Percentiles rank a stretch among this genome's conserved stretches.
Evolutionary conservation across 148 eudicot genomes (phyloP).

Genomic region (Silene conica): DNA sequence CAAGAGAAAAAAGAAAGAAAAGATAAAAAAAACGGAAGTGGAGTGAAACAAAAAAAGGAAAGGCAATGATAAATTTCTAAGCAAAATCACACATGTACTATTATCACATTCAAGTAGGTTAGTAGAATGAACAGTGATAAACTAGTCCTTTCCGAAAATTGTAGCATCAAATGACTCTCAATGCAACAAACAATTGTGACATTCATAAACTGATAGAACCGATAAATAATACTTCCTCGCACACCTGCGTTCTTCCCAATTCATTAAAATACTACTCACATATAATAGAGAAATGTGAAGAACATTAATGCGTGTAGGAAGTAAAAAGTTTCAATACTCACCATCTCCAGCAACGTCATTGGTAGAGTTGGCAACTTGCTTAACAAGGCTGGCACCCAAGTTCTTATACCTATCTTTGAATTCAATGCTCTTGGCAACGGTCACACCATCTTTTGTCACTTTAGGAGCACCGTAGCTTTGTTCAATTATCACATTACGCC

Average conservation of each 20-base stretch:
- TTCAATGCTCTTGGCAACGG: constrained; percentile 93
- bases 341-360: constrained; percentile 99
- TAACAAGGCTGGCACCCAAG: constrained; percentile 91
- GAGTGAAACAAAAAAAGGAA: too few relatives aligned
- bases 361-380: constrained; percentile 97
- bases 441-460: constrained; percentile 96
- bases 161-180: background rate
- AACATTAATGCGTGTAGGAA: too few relatives aligned
- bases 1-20: too few relatives aligned
- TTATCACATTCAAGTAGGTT: too few relatives aligned
- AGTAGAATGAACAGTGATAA: background rate
- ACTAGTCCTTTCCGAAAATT: background rate
- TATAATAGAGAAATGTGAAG: too few relatives aligned
- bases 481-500: constrained; percentile 92
- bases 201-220: background rate
- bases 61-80: too few relatives aligned
- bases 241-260: too few relatives aligned
- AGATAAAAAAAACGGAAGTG: too few relatives aligned
- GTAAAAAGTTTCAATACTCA: background rate
- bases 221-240: too few relatives aligned
- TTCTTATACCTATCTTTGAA: constrained; percentile 90
- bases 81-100: too few relatives aligned
- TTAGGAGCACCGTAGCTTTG: constrained; percentile 77
- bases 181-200: background rate
- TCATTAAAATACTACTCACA: too few relatives aligned